phyloP scores from a whole-genome alignment of 2,329 filamentous ascomycete species.

The Fusarium tupiense region DNA sequence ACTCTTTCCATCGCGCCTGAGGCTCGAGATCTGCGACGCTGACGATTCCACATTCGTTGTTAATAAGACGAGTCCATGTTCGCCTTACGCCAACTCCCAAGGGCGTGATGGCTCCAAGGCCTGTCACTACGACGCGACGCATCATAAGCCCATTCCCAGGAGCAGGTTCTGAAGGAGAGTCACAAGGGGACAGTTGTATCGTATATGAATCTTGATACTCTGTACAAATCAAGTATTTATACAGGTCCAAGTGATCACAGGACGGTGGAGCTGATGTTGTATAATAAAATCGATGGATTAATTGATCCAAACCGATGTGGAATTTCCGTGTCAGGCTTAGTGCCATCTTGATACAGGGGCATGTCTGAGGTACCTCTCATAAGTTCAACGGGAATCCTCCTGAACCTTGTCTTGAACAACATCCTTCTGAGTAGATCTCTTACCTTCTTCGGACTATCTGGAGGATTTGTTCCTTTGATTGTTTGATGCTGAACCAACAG shows the following conservation, averaged over 20 bases:
- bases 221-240: not conserved
- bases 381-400: not conserved
- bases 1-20: conserved; percentile 68
- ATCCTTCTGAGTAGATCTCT: not conserved
- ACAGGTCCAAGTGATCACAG: not conserved
- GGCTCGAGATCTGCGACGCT: conserved; percentile 72
- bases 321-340: conserved; percentile 36
- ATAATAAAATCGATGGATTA: conserved; percentile 2
- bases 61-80: conserved; percentile 84
- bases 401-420: conserved; percentile 17
- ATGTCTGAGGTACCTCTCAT: not conserved
- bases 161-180: not conserved
- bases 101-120: conserved; percentile 83
- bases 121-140: conserved; percentile 84
- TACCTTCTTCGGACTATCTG: not conserved
- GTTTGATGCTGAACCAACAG: not conserved
- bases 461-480: not conserved
- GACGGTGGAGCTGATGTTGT: not conserved
- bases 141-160: conserved; percentile 58
- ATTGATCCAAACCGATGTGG: not conserved
- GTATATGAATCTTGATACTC: not conserved
- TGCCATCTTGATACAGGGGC: conserved; percentile 7
- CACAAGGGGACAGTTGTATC: too few species aligned
- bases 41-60: conserved; percentile 81
- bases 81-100: conserved; percentile 80